Conservation (phyloP, 2,329 filamentous ascomycete genomes). For the Clarireedia monteithiana region DNA sequence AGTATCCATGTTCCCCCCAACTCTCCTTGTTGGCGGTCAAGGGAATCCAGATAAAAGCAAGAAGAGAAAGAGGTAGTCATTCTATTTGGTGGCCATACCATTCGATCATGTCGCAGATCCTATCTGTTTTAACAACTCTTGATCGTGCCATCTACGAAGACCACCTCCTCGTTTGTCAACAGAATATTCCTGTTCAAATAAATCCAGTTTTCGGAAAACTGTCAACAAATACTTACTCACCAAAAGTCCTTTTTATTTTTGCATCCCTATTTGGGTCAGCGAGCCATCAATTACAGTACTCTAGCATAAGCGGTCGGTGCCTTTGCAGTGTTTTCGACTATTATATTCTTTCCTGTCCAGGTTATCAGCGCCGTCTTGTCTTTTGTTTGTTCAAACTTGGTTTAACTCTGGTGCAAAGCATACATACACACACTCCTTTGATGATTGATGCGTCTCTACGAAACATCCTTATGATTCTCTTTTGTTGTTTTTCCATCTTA, state of each 20-base stretch:
- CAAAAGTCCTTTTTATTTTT: not conserved
- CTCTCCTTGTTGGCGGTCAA: constrained; percentile 25
- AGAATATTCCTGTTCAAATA: not conserved
- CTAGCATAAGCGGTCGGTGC: not conserved
- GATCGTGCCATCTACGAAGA: not conserved
- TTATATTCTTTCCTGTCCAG: not conserved
- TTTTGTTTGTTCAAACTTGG: not conserved
- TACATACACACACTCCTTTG: not conserved
- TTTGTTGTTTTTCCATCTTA: too few relatives aligned
- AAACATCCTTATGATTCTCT: not conserved
- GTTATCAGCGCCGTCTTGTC: not conserved
- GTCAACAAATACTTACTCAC: not conserved
- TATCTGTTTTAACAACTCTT: not conserved
- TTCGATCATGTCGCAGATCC: not conserved
- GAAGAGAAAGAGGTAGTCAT: constrained; percentile 56
- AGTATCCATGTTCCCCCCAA: constrained; percentile 26
- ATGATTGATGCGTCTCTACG: not conserved
- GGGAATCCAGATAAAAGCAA: constrained; percentile 51
- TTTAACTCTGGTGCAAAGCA: not conserved
- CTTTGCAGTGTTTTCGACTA: not conserved
- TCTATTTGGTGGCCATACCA: not conserved
- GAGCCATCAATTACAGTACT: not conserved
- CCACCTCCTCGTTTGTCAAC: not conserved
- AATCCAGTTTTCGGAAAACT: not conserved
- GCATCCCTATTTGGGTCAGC: not conserved